These are phyloP conservation scores for Phyllosticta capitalensis DNA, from an alignment of 2,329 filamentous ascomycete genomes.

Conservation along the genomic window DNA sequence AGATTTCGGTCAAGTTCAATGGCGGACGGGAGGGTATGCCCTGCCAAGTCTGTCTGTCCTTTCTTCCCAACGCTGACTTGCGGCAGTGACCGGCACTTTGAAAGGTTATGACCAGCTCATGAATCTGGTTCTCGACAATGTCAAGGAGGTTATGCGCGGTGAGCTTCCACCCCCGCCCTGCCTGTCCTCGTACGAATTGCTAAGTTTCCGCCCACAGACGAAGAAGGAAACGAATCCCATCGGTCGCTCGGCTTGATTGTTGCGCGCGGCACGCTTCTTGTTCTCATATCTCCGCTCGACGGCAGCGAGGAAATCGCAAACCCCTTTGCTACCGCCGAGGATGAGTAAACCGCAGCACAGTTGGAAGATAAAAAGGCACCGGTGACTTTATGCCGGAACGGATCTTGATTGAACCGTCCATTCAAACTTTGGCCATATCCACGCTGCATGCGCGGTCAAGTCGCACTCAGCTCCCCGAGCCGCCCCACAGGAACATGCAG, in stretches of 20 bases:
- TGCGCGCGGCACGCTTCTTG: slow-evolving; percentile 82
- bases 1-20: slow-evolving; percentile 92
- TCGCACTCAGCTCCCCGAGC: no score
- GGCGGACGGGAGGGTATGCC: slow-evolving; percentile 75
- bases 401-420: not conserved
- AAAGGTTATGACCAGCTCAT: slow-evolving; percentile 97
- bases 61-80: slow-evolving; percentile 12
- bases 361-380: slow-evolving; percentile 14
- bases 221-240: slow-evolving; percentile 79
- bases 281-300: slow-evolving; percentile 84
- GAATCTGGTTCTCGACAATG: slow-evolving; percentile 94
- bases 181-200: not conserved
- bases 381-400: not conserved
- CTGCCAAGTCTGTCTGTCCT: not conserved
- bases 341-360: slow-evolving; percentile 34
- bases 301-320: slow-evolving; percentile 95
- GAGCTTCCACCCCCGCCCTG: slow-evolving; percentile 20
- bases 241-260: slow-evolving; percentile 76
- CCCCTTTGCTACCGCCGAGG: slow-evolving; percentile 71
- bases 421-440: not conserved
- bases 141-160: slow-evolving; percentile 85
- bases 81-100: slow-evolving; percentile 69
- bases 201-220: slow-evolving; percentile 51
- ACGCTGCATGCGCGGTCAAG: not conserved
- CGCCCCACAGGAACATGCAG: not conserved